Evolutionary conservation across 768 basidiomycete species (phyloP), one percentile per base, ranked within the genome.

Genomic region (Panaeolus papilionaceus): DNA sequence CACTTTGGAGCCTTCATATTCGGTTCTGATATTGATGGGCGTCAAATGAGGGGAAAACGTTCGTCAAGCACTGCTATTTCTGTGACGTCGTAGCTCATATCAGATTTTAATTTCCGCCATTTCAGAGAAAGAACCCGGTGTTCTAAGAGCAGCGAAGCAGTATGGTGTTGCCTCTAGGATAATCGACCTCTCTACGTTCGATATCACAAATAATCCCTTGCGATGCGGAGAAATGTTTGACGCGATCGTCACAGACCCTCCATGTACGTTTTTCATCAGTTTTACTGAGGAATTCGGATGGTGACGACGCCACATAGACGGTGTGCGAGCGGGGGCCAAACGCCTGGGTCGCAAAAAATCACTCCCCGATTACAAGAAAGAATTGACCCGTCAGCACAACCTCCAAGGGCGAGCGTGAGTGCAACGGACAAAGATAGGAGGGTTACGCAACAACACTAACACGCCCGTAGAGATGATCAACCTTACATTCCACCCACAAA

Each of bases 41-140:
- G 98, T 47, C 97, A 99, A 75, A 96, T 99, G 92, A 84, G 95
- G 68, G 98, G 98, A 18, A 97, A 94, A 85, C 87, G 95, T 92
- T 70, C 64, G 78, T 69, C 6, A 4, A 45, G 12, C 37, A 12
- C 33, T 40, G 45, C 38, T 64, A 49, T 58, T 16, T 7, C 33
- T 14, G 14, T 23, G 40, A 37, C 51, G 37, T 28, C 26, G 33
- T 58, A 9, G 9, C 54, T 23, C 47, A 47, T 26, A 63, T 42
- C 26, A 14, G 7, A 23, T 20, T 23, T 20, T 23, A 49, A 49
- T 26, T 12, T 23, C 20, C 63, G 61, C 20, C 64, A 26, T 61
- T 26, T 12, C 66, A 85, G 85, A 77, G 70, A 79, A 79, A 42
- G 74, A 76, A 1, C 89, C 94, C 0, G 96, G 96, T 0, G 86